phyloP scores from a whole-genome alignment of 306 rosid species.

The Sesbania bispinosa region DNA sequence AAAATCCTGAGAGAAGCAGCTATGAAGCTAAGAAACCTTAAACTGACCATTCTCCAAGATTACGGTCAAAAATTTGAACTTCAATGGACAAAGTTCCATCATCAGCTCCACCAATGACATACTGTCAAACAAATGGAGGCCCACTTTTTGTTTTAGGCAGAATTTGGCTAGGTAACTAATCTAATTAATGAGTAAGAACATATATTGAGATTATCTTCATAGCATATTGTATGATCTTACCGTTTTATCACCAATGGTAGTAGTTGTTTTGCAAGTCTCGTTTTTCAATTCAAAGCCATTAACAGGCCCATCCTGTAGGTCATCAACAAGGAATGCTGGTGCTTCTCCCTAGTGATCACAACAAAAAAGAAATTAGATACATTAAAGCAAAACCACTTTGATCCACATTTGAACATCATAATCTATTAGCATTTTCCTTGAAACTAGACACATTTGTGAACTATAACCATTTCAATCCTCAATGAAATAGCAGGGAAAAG shows the following conservation, averaged over 20 bases:
- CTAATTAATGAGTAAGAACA: conserved; percentile 33
- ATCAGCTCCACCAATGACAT: conserved; percentile 79
- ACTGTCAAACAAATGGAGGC: conserved; percentile 72
- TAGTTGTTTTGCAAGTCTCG: conserved; percentile 41
- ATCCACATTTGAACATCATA: conserved; percentile 29
- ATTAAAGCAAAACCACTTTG: conserved; percentile 23
- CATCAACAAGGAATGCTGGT: conserved; percentile 70
- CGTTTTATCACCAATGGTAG: conserved; percentile 54
- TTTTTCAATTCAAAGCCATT: conserved; percentile 58
- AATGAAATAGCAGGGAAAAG: neutral
- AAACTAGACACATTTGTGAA: neutral
- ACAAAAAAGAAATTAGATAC: conserved; percentile 29
- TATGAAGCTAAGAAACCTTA: conserved; percentile 16
- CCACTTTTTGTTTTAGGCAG: conserved; percentile 31
- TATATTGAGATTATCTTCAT: conserved; percentile 5
- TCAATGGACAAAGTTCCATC: conserved; percentile 65
- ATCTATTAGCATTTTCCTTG: conserved; percentile 17
- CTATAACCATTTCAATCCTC: neutral
- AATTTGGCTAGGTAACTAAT: conserved; percentile 29
- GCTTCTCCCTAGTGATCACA: conserved; percentile 80
- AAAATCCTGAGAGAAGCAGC: conserved; percentile 15
- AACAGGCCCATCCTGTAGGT: conserved; percentile 45
- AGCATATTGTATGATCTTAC: conserved; percentile 48
- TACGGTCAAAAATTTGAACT: conserved; percentile 73
- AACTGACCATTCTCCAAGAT: conserved; percentile 70